Evolutionary conservation across 1,284 basidiomycete genomes (phyloP).

Genomic region (Leucoagaricus sp.): DNA sequence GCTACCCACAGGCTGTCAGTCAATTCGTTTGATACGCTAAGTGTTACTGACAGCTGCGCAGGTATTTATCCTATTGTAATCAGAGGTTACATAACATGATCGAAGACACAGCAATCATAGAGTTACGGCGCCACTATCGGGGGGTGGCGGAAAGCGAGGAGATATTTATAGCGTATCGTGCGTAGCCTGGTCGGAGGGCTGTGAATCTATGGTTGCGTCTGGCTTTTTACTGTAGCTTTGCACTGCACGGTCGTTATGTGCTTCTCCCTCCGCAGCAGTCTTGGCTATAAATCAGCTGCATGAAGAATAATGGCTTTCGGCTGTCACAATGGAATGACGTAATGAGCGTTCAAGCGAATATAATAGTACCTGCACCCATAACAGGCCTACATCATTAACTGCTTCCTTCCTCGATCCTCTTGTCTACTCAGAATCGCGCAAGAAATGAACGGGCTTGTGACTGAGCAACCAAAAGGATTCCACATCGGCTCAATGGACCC

Average conservation of each 20-base stretch:
- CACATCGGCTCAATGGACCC: background rate
- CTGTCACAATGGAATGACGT: background rate
- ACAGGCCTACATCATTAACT: too few species aligned
- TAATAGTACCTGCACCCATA: background rate
- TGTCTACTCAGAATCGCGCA: background rate
- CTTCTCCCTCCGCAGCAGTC: background rate
- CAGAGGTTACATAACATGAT: slow-evolving; percentile 2
- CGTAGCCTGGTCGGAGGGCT: background rate
- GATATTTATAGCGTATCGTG: background rate
- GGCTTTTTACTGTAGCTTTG: background rate
- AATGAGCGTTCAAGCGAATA: background rate
- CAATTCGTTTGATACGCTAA: background rate
- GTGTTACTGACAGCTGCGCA: background rate
- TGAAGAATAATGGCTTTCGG: background rate
- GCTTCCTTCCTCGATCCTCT: background rate
- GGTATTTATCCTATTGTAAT: slow-evolving; percentile 11
- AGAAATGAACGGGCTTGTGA: background rate
- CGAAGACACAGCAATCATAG: background rate
- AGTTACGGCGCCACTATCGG: background rate
- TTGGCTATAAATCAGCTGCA: background rate
- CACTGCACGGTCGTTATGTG: too few species aligned
- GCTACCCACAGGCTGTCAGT: slow-evolving; percentile 10
- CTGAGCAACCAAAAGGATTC: slow-evolving; percentile 5
- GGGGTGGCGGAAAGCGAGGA: background rate
- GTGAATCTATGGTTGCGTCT: background rate